These are phyloP conservation scores for Penicillium robsamsonii DNA, from an alignment of 495 filamentous ascomycete genomes.

Conservation along the genomic window DNA sequence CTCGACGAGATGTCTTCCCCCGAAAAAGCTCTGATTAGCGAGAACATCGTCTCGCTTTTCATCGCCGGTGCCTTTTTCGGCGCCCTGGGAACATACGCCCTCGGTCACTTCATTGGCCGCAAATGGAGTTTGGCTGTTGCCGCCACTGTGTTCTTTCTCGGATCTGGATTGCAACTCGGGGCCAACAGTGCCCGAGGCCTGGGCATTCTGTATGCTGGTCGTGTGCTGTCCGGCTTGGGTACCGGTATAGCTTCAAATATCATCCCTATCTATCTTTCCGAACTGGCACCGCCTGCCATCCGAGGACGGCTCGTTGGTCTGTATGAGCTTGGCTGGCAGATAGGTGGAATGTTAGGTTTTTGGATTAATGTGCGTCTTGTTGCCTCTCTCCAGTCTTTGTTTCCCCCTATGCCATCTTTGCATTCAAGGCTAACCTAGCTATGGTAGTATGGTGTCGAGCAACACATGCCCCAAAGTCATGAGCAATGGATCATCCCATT, in stretches of 20 bases:
- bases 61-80: constrained; percentile 69
- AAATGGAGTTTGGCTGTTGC: constrained; percentile 54
- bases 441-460: constrained; percentile 38
- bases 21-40: constrained; percentile 50
- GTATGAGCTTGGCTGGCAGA: constrained; percentile 72
- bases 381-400: background rate
- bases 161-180: constrained; percentile 62
- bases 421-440: constrained; percentile 16
- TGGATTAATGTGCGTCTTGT: constrained; percentile 59
- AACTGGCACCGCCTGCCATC: constrained; percentile 75
- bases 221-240: constrained; percentile 68
- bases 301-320: constrained; percentile 75
- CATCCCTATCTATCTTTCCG: constrained; percentile 76
- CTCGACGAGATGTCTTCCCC: constrained; percentile 41
- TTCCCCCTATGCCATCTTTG: background rate
- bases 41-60: constrained; percentile 69
- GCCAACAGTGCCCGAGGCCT: constrained; percentile 56
- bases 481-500: constrained; percentile 58
- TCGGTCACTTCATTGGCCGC: constrained; percentile 57
- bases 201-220: constrained; percentile 64
- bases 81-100: constrained; percentile 57
- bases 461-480: constrained; percentile 31
- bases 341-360: constrained; percentile 70
- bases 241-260: constrained; percentile 74
- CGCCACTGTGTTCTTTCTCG: constrained; percentile 57